Evolutionary conservation across 1,139 yeast genomes (phyloP).

Genomic region (Hansenula sp.): DNA sequence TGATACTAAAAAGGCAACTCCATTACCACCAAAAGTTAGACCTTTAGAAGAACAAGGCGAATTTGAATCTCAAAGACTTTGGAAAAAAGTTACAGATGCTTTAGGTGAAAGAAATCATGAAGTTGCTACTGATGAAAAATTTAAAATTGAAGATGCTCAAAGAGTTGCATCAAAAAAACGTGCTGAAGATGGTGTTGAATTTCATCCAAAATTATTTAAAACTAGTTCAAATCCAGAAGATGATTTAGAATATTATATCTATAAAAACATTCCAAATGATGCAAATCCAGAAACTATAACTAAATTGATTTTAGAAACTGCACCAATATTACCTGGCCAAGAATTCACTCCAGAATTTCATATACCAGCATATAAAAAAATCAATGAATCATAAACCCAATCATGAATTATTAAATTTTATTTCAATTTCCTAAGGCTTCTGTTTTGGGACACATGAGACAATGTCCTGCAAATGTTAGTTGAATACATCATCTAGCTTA

Average conservation of each 20-base stretch:
- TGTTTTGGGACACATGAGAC: too few species aligned
- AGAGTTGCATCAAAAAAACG: conserved; percentile 70
- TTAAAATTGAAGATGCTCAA: conserved; percentile 78
- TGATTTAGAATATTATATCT: conserved; percentile 58
- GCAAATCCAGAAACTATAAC: conserved; percentile 46
- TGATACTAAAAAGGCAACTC: conserved; percentile 54
- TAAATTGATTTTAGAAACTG: conserved; percentile 53
- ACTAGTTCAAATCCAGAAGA: conserved; percentile 32
- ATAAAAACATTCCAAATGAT: conserved; percentile 49
- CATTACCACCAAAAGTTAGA: conserved; percentile 64
- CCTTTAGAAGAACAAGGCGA: conserved; percentile 76
- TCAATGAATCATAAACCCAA: conserved; percentile 5
- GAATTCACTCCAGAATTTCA: conserved; percentile 55
- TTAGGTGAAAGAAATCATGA: conserved; percentile 71
- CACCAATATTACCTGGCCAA: conserved; percentile 80
- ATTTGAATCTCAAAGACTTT: conserved; percentile 74
- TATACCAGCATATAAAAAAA: conserved; percentile 62
- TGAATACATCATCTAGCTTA: too few species aligned
- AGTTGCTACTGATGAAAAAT: conserved; percentile 84
- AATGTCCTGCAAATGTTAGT: too few species aligned
- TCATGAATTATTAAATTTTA: not conserved
- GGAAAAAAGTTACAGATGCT: conserved; percentile 81
- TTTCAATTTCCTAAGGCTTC: not conserved
- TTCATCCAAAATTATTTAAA: conserved; percentile 75
- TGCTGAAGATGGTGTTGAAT: conserved; percentile 71